These are phyloP conservation scores for Leccinum barrowsii DNA, from an alignment of 768 basidiomycete species.

Conservation along the genomic window DNA sequence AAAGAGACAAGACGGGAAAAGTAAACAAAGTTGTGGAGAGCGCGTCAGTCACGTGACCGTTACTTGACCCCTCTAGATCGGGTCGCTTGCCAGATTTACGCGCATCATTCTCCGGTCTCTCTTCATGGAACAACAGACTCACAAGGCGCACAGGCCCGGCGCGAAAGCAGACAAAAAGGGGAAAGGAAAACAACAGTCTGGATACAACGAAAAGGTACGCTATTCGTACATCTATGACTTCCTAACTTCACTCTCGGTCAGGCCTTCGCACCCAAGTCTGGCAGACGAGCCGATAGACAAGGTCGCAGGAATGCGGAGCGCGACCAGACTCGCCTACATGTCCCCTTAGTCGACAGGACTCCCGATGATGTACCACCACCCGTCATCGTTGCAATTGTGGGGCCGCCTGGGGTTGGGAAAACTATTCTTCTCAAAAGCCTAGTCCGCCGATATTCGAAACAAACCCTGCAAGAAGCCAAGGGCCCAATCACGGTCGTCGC, in stretches of 20 bases:
- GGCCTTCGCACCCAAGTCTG: conserved; percentile 94
- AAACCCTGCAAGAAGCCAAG: conserved; percentile 82
- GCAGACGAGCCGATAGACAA: conserved; percentile 82
- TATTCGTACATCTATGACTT: not conserved
- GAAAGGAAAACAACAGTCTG: conserved; percentile 65
- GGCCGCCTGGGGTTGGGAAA: conserved; percentile 96
- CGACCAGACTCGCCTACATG: conserved; percentile 93
- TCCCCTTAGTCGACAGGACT: conserved; percentile 92
- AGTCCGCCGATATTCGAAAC: conserved; percentile 89
- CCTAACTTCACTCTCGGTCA: not conserved
- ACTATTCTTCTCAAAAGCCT: conserved; percentile 90
- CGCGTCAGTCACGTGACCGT: conserved; percentile 32
- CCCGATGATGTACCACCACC: conserved; percentile 91
- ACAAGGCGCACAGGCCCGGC: conserved; percentile 82
- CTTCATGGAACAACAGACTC: conserved; percentile 67
- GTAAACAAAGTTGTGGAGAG: conserved; percentile 20
- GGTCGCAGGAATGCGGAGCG: conserved; percentile 88
- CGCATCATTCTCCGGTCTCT: not conserved
- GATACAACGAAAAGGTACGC: conserved; percentile 86
- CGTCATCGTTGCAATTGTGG: conserved; percentile 90
- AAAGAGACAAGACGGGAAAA: conserved; percentile 10
- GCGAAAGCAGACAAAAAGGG: conserved; percentile 75
- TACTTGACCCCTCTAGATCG: conserved; percentile 5
- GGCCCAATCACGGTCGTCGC: conserved; percentile 94
- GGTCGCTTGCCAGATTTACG: conserved; percentile 19